Percentiles rank a stretch among this genome's conserved stretches.
phyloP scores from a whole-genome alignment of 2,329 filamentous ascomycete genomes.

The Fusarium marasasianum region DNA sequence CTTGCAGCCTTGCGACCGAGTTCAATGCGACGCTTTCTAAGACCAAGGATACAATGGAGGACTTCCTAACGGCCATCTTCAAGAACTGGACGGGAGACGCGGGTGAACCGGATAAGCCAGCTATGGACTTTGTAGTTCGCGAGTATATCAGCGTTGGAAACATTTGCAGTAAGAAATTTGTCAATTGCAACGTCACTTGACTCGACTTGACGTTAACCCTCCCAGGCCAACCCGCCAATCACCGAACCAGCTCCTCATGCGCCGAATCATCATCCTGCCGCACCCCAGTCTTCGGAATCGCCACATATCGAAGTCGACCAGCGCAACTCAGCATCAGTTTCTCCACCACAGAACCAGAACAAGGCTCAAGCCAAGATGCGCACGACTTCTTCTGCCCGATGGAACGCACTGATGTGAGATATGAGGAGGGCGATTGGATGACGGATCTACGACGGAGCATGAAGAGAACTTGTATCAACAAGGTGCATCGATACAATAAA shows the following conservation, averaged over 20 bases:
- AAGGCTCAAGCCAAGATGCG: background rate
- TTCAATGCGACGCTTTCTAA: constrained; percentile 28
- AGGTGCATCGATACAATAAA: constrained; percentile 46
- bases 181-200: background rate
- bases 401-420: constrained; percentile 42
- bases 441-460: constrained; percentile 29
- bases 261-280: constrained; percentile 22
- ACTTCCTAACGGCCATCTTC: constrained; percentile 46
- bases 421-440: constrained; percentile 38
- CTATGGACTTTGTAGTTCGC: constrained; percentile 44
- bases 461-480: constrained; percentile 34
- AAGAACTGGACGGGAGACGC: constrained; percentile 37
- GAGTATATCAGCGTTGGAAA: constrained; percentile 41
- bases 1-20: constrained; percentile 44
- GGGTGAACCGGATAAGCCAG: constrained; percentile 28
- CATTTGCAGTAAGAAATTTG: constrained; percentile 41
- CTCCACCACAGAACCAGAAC: constrained; percentile 35
- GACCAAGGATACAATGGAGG: constrained; percentile 46
- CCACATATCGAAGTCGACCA: constrained; percentile 42
- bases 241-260: constrained; percentile 30
- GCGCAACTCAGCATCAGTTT: constrained; percentile 44
- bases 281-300: constrained; percentile 37
- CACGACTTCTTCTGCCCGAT: constrained; percentile 41
- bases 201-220: background rate
- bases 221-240: constrained; percentile 27